phyloP scores from a whole-genome alignment of 139 green algal genomes.

The Marvania coccoides region DNA sequence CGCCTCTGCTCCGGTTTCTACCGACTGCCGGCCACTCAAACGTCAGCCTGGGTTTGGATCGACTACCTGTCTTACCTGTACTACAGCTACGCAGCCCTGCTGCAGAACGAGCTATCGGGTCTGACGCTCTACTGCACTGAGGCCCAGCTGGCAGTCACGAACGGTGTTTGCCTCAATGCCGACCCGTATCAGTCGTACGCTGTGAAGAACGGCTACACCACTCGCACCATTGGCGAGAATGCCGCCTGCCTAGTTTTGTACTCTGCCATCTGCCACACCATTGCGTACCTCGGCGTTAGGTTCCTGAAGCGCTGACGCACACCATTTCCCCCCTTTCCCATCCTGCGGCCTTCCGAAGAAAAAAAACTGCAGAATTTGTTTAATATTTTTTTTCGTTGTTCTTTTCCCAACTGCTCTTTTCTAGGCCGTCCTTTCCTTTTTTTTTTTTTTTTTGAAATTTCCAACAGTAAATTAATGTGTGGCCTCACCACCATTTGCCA shows the following conservation, averaged over 20 bases:
- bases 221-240: conserved; percentile 26
- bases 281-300: conserved; percentile 38
- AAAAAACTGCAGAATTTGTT: too few relatives aligned
- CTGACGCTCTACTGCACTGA: conserved; percentile 34
- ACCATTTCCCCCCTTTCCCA: too few relatives aligned
- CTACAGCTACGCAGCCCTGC: conserved; percentile 34
- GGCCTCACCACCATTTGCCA: too few relatives aligned
- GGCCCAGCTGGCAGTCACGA: conserved; percentile 13
- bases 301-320: too few relatives aligned
- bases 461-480: too few relatives aligned
- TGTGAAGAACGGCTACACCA: too few relatives aligned
- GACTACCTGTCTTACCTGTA: conserved; percentile 10
- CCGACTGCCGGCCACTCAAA: not conserved
- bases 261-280: conserved; percentile 17
- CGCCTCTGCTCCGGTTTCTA: conserved; percentile 30
- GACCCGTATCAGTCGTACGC: too few relatives aligned
- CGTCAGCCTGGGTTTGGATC: not conserved
- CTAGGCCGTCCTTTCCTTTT: too few relatives aligned
- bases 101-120: conserved; percentile 41
- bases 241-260: conserved; percentile 31
- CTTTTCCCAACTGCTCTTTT: too few relatives aligned
- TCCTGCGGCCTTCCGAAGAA: too few relatives aligned
- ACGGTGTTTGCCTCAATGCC: conserved; percentile 1
- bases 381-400: too few relatives aligned
- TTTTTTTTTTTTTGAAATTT: too few relatives aligned